Evolutionary conservation across 2,329 filamentous ascomycete genomes (phyloP).

Genomic region (Alternaria rosae): DNA sequence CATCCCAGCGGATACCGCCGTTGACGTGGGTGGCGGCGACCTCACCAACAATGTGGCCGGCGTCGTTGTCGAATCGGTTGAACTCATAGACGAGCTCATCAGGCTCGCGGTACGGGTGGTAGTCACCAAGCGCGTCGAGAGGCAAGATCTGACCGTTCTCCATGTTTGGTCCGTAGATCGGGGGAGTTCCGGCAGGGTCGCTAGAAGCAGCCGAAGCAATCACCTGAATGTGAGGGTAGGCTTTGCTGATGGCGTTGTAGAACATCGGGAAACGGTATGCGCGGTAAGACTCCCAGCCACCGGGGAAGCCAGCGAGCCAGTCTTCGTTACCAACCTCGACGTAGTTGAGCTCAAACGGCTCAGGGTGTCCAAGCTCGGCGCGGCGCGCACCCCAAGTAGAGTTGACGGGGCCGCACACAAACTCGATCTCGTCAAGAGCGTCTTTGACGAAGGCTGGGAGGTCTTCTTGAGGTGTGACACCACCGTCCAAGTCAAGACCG

Average conservation of each 20-base stretch:
- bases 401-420: conserved; percentile 36
- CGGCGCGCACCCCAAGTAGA: conserved; percentile 47
- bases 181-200: conserved; percentile 35
- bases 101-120: conserved; percentile 55
- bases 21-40: conserved; percentile 46
- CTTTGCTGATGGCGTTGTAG: conserved; percentile 43
- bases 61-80: conserved; percentile 53
- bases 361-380: conserved; percentile 46
- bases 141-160: conserved; percentile 31
- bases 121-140: conserved; percentile 43
- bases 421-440: conserved; percentile 49
- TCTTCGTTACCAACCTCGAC: conserved; percentile 52
- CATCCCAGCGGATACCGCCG: conserved; percentile 39
- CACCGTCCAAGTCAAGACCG: conserved; percentile 55
- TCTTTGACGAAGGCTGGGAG: conserved; percentile 50
- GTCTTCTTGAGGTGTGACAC: conserved; percentile 45
- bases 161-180: conserved; percentile 48
- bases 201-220: conserved; percentile 43
- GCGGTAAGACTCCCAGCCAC: conserved; percentile 38
- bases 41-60: conserved; percentile 44
- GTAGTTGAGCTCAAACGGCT: conserved; percentile 49
- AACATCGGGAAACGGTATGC: conserved; percentile 46
- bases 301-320: conserved; percentile 44
- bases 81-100: conserved; percentile 53
- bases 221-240: conserved; percentile 47